Base-by-base conservation (phyloP, 2,329 filamentous ascomycete genomes). In the Periconia sp. region DNA sequence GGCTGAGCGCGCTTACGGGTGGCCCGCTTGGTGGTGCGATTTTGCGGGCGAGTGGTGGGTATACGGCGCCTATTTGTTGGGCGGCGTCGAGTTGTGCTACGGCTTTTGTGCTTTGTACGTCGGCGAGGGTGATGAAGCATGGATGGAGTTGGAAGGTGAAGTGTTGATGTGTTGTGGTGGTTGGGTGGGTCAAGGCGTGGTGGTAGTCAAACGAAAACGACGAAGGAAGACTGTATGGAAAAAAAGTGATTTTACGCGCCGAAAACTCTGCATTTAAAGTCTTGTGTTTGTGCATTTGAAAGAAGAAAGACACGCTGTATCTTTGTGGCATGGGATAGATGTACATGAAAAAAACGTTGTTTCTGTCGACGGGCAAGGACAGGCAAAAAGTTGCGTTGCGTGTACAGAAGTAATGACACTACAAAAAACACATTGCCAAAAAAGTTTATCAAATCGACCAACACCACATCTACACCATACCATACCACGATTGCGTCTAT, bases 11-110 rank as follows among this genome's bases (percentile, higher is more conserved):
- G 41, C 58, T 84, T 54, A 72, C 81, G 1, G 82, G 81, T 8
- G 81, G 80, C 0, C 82, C 82, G 0, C 80, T 84, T 43, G 75
- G 75, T 15, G 82, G 82, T 11, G 78, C 78, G 3, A 79, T 84
- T 47, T 56, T 83, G 55, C 69, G 71, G 45, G 67, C 67, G 15
- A 76, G 74, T 14, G 70, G 76, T 23, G 68, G 68, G 6, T 76
- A 72, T 54, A 53, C 27, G 0, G 57, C 52, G 17, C 57, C 61
- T 2, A 63, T 65, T 30, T 58, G 53, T 37, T 69, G 64, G 64
- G 62, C 62, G 8, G 54, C 55, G 6, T 51, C 56, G 19, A 63
- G 59, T 47, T 62, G 58, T 45, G 47, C 57, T 20, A 44, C 60
- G 1, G 64, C 62, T 1, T 56, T 49, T 27, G 49, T 42, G 1